Evolutionary conservation across 73 alveolate genomes (phyloP), one percentile per base, ranked within the genome.

Genomic region (Tetrahymena elliotti): DNA sequence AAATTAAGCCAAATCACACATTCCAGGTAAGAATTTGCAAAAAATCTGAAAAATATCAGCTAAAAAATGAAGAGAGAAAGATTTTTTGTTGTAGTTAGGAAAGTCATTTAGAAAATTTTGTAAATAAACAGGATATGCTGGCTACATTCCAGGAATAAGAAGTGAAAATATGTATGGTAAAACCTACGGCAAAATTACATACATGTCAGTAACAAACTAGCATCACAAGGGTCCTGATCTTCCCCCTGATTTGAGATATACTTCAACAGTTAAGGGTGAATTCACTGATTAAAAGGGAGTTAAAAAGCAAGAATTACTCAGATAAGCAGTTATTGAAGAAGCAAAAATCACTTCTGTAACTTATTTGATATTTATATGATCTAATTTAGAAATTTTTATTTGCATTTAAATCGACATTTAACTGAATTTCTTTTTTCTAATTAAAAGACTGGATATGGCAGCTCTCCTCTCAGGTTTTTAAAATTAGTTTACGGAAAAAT

Each of bases 161-260:
- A 35, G 95, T 31, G 95, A 94, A 83, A 94, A 94, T 88, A 35
- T 5, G 35, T 84, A 84, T 12, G 95, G 96, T n/a, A 88, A 84
- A 53, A 47, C 95, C 18, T 94, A 0, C 33, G 95, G 95, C 38
- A 94, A 94, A 34, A 94, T 94, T 33, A 94, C 95, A 84, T 83
- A 34, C 33, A 40, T 94, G 47, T 94, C 95, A 5, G 83, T 53
- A 84, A 94, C 96, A 9, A 52, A 35, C 35, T 33, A 38, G 8
- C 96, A 94, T 94, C 95, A 94, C 93, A n/a, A 53, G 93, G 96
- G 93, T 27, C 68, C 96, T 5, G 94, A 94, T 94, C 52, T 94
- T 52, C 92, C 96, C 38, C 83, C 93, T 22, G 95, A 94, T 84
- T 38, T 94, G 34, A 94, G 96, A 94, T 94, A 94, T n/a, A 84